A percentile compares a stretch with the other conserved stretches of the same genome.
These are phyloP conservation scores for Cucumis cinereus DNA, from an alignment of 306 rosid species.

Conservation along the genomic window DNA sequence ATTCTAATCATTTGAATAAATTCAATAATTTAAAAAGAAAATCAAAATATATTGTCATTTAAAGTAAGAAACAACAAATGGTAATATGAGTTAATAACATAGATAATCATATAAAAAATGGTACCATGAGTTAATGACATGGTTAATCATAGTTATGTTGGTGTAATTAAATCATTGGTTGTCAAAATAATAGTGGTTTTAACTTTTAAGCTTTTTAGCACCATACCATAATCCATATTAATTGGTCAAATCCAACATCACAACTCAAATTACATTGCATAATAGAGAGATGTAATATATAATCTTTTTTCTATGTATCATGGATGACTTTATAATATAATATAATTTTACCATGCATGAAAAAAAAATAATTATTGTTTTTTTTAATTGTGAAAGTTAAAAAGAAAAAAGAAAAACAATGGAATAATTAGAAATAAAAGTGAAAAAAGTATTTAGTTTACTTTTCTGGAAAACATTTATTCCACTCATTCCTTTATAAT, in stretches of 20 bases:
- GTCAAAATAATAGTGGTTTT: too few species aligned
- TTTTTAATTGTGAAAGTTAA: neutral
- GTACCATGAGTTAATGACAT: neutral
- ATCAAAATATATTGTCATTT: too few species aligned
- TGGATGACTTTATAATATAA: neutral
- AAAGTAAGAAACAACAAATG: neutral
- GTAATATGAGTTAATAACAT: too few species aligned
- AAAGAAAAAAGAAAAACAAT: neutral
- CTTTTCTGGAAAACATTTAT: neutral
- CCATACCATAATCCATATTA: neutral
- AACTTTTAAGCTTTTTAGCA: neutral
- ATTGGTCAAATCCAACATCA: neutral
- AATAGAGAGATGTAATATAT: neutral
- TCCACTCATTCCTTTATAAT: neutral
- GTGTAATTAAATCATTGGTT: neutral
- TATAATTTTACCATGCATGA: neutral
- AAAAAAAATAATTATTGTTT: neutral
- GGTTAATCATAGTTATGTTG: too few species aligned
- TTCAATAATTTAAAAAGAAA: too few species aligned
- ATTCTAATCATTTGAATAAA: too few species aligned
- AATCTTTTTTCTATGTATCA: too few species aligned
- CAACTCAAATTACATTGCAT: neutral
- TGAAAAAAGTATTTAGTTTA: neutral
- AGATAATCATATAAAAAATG: too few species aligned
- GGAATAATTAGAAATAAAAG: neutral